Base-by-base conservation (phyloP, 2,329 filamentous ascomycete species). In the Trichoderma endophyticum region DNA sequence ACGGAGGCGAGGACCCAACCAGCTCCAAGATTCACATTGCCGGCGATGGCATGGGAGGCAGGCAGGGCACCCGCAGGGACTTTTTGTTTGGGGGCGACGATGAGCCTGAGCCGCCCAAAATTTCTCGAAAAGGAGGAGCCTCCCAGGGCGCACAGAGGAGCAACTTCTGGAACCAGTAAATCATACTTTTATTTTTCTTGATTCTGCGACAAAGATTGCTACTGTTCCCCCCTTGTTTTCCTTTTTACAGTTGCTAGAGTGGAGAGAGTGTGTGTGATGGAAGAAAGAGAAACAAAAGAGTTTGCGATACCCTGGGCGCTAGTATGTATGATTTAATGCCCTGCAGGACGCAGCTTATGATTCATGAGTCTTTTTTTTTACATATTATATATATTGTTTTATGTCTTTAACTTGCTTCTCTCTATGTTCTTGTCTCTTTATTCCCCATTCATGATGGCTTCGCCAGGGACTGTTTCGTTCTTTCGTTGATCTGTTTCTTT, bases 21-120 rank as follows among this genome's bases (percentile, higher is more conserved):
- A 21, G n/a, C 43, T 73, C 61, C 8, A 65, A 60, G 72, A 83
- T 84, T 54, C 81, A 80, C 66, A 86, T 87, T 70, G 85, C 82
- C 2, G 89, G 89, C 28, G 87, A 91, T 74, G 90, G 90, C 72
- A 92, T 91, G 90, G 90, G 90, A 56, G 87, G 88, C 60, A 84
- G 83, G 74, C 87, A 84, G 79, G 87, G 85, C 57, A 81, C 84
- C 32, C 81, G 85, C 56, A 82, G 87, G 67, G 80, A 84, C 75
- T 92, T 89, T 89, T 82, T 88, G n/a, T 87, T 89, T 73, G 86
- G 86, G 18, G 86, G 85, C 48, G 85, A 54, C 60, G 86, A 85
- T 34, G 85, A 85, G 28, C 82, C 84, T 72, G 81, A 84, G 68
- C 76, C 79, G 62, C 76, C 73, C n/a, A 74, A 75, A 36, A 79